Percentiles rank a stretch among this genome's conserved stretches.
Evolutionary conservation across 2,329 filamentous ascomycete species (phyloP).

Genomic region (Penicillium sp.): DNA sequence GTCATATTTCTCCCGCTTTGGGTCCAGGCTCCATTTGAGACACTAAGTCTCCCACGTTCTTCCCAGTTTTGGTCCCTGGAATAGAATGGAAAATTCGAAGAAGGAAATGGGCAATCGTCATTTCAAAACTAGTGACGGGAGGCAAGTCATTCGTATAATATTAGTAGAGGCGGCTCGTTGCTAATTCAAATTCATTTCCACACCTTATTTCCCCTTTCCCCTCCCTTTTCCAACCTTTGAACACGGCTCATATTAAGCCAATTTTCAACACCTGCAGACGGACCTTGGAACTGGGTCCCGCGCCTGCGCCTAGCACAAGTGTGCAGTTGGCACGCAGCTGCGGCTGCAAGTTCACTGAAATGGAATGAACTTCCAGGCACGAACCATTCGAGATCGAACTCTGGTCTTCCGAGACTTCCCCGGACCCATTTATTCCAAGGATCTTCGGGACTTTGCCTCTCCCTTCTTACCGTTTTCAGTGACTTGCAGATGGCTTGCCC

Average conservation of each 20-base stretch:
- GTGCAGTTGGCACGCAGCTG: slow-evolving; percentile 20
- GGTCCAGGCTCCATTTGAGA: slow-evolving; percentile 11
- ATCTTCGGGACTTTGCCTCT: slow-evolving; percentile 11
- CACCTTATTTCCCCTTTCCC: not conserved
- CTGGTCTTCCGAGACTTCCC: slow-evolving; percentile 16
- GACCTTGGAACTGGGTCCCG: slow-evolving; percentile 5
- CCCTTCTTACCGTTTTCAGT: slow-evolving; percentile 19
- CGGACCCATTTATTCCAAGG: slow-evolving; percentile 13
- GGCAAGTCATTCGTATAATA: not conserved
- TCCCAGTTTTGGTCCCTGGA: not conserved
- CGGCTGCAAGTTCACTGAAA: slow-evolving; percentile 13
- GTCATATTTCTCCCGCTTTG: slow-evolving; percentile 29
- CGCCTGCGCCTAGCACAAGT: slow-evolving; percentile 19
- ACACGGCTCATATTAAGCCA: not conserved
- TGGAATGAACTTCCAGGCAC: slow-evolving; percentile 10
- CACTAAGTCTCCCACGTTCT: slow-evolving; percentile 16
- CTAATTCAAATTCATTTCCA: not conserved
- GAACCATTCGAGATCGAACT: slow-evolving; percentile 20
- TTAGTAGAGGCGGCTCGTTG: not conserved
- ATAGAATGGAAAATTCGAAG: not conserved
- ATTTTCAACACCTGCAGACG: slow-evolving; percentile 13
- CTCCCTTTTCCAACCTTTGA: not conserved
- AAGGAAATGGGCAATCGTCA: not conserved
- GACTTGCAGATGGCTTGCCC: slow-evolving; percentile 9
- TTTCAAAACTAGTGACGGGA: not conserved